Base-by-base conservation (phyloP, 805 yeast genomes). In the Metschnikowia kunwiensis region DNA sequence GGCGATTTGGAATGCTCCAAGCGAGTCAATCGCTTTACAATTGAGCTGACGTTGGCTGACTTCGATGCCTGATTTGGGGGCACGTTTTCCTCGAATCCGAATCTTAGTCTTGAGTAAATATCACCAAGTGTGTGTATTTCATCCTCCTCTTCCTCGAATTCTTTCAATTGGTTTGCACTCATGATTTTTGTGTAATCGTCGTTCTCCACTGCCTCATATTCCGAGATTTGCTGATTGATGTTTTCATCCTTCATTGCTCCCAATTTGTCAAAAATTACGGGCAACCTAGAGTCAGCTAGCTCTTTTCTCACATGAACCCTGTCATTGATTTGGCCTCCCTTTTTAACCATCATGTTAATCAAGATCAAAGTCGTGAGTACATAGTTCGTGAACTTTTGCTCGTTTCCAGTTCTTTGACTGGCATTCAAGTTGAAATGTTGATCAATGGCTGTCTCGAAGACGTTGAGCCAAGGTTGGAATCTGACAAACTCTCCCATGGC, bases 391-490 rank as follows among this genome's bases (percentile, higher is more conserved):
- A 65, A 52, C 13, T 48, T 56, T 20, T 33, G 31, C 13, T 56
- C 60, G 14, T 22, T 35, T 3, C 39, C 44, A 13, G 22, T 32
- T 17, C 41, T 33, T 24, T 43, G 44, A 8, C 43, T 43, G 13
- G 37, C 30, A 7, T 56, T 46, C 18, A 27, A 28, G 10, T 28
- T 40, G 32, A 53, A 48, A 29, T 50, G 54, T 42, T 63, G 64
- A 37, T 63, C 64, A 18, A 67, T 43, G 21, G 60, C 55, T 15
- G 57, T 49, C 33, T 67, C 70, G 17, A 66, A 58, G 1, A 66
- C 50, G 30, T 54, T 52, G 15, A 68, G 40, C 73, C 73, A 68
- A 2, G 72, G 71, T 30, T 63, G 71, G 43, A 63, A 68, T 19
- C 60, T 42, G 1, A 56, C 60, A 40, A 43, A 57, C 20, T 62